Evolutionary conservation across 176 grass and related monocot species (phyloP).

Genomic region (Oryza australiensis): DNA sequence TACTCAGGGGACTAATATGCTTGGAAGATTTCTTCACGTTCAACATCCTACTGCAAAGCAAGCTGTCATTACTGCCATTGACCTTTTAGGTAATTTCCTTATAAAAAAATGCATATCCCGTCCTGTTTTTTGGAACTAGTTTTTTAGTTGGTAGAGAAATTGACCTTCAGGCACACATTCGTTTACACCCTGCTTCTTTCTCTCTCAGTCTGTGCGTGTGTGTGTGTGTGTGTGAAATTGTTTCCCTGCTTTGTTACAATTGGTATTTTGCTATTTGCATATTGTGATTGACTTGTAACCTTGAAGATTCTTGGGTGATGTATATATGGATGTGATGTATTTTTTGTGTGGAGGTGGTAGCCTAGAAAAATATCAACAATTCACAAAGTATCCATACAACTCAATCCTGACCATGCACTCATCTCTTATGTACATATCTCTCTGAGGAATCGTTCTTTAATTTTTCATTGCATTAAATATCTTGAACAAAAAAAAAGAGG

Average conservation of each 20-base stretch:
- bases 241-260: conserved; percentile 15
- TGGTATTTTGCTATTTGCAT: conserved; percentile 24
- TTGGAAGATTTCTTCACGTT: conserved; percentile 91
- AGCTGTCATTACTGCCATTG: conserved; percentile 98
- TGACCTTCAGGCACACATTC: neutral
- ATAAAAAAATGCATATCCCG: neutral
- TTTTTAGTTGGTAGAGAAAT: conserved; percentile 6
- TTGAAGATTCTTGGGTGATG: neutral
- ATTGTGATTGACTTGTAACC: neutral
- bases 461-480: too few species aligned
- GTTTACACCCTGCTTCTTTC: conserved; percentile 12
- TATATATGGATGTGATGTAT: neutral
- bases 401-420: neutral
- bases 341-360: neutral
- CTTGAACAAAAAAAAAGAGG: too few species aligned
- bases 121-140: neutral
- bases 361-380: neutral
- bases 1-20: conserved; percentile 92
- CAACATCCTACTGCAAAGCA: conserved; percentile 98
- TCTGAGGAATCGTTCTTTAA: too few species aligned
- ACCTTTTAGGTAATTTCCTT: conserved; percentile 80
- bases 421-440: neutral
- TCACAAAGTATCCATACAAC: neutral
- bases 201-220: too few species aligned
- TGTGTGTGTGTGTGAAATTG: neutral